Percentiles rank a stretch among this genome's conserved stretches.
Evolutionary conservation across 169 alveolate species (phyloP).

Genomic region (Eimeria mitis): DNA sequence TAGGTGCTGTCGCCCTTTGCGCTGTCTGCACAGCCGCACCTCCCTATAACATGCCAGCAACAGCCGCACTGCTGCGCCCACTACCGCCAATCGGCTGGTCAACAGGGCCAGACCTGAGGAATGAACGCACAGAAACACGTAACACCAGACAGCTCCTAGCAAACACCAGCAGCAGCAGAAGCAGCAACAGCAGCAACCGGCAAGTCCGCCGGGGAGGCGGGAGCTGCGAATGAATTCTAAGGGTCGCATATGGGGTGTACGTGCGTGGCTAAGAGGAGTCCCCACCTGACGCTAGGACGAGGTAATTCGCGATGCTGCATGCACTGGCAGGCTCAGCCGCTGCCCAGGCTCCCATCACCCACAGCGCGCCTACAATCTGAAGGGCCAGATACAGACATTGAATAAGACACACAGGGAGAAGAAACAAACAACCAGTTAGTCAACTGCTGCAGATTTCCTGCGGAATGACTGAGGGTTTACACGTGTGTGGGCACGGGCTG

Average conservation of each 20-base stretch:
- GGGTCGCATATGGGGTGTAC: background rate
- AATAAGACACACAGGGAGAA: background rate
- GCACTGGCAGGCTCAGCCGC: conserved; percentile 37
- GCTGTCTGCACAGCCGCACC: conserved; percentile 41
- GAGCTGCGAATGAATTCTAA: background rate
- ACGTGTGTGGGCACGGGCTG: too few species aligned
- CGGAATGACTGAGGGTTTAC: too few species aligned
- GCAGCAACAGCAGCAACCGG: conserved; percentile 1
- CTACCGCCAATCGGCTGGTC: conserved; percentile 10
- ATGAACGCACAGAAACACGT: background rate
- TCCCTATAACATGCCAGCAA: conserved; percentile 12
- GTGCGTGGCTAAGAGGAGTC: background rate
- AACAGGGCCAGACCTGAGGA: conserved; percentile 38
- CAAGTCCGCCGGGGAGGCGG: background rate
- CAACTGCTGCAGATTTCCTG: background rate
- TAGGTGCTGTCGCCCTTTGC: conserved; percentile 39
- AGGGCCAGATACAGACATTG: background rate
- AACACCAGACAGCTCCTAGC: background rate
- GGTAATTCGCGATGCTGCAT: conserved; percentile 37
- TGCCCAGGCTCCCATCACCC: conserved; percentile 68
- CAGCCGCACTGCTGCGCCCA: conserved; percentile 52
- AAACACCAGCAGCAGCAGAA: conserved; percentile 2
- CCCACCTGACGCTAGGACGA: conserved; percentile 13
- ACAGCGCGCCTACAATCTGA: conserved; percentile 57
- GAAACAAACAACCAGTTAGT: background rate